Conservation (phyloP, 2,329 filamentous ascomycete species). For the Hymenoscyphus repandus region DNA sequence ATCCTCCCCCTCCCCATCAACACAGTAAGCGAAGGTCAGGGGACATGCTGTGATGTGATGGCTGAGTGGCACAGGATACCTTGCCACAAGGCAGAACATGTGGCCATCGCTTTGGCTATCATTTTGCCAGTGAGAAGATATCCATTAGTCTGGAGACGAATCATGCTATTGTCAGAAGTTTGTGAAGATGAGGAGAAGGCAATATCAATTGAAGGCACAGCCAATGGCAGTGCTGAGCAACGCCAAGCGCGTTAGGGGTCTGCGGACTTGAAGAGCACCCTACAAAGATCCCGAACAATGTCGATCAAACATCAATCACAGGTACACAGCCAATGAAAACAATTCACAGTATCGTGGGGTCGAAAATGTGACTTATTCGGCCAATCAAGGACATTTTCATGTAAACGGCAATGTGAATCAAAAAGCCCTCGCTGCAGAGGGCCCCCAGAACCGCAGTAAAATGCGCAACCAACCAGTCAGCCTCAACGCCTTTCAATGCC, state of each 20-base stretch:
- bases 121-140: background rate
- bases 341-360: background rate
- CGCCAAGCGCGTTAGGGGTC: constrained; percentile 6
- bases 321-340: background rate
- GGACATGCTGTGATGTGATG: constrained; percentile 4
- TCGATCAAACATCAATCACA: constrained; percentile 5
- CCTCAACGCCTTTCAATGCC: background rate
- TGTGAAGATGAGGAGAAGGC: background rate
- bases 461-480: background rate
- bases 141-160: constrained; percentile 3
- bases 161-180: background rate
- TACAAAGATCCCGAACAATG: background rate
- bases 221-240: constrained; percentile 4
- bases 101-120: background rate
- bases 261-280: background rate
- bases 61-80: background rate
- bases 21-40: background rate
- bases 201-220: background rate
- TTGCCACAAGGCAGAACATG: background rate
- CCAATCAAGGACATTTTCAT: constrained; percentile 3
- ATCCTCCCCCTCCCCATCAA: background rate
- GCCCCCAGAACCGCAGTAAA: background rate
- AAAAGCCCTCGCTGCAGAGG: background rate
- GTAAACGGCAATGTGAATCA: background rate
- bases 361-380: background rate